Evolutionary conservation across 1,284 basidiomycete species (phyloP), one percentile per base, ranked within the genome.

Genomic region (Somion occarium): DNA sequence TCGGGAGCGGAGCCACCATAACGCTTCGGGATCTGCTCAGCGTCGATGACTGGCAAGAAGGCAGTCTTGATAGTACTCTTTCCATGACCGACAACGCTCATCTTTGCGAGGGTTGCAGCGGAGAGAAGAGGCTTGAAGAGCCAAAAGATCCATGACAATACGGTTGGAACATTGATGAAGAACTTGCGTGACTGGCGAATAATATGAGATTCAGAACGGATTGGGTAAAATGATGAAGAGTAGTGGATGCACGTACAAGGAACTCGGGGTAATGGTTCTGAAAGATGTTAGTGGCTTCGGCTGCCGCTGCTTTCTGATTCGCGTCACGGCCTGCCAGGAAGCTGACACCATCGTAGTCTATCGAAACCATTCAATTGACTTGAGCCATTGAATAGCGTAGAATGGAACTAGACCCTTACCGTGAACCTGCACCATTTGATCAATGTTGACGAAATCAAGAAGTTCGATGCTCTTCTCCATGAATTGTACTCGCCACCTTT

Each of bases 71-170:
- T 80, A 0, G 76, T 68, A 54, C 73, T 65, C 22, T 75, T 62
- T 5, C 86, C 80, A 30, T 73, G 73, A 37, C 88, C 88, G n/a
- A 88, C 82, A 18, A 90, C 82, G 41, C 72, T 71, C 83, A 91
- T 87, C 73, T 91, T 91, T 12, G 82, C 81, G 23, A 88, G 63
- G 13, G 88, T 89, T 38, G 77, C 76, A 3, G 84, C 67, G 2
- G 88, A 78, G 11, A 91, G 64, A 56, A 91, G 63, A 0, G 87
- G 76, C 63, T 85, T 90, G 73, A 90, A 89, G n/a, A 81, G 60
- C 86, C 85, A 89, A 70, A 88, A 91, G 53, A 91, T 75, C 87
- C 87, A 91, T 30, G 80, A 78, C 57, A 89, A 72, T 53, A 86
- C 63, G 2, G 78, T 76, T 0, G 88, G 88, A 13, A 91, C 85